Base-by-base conservation (phyloP, 306 rosid species). In the Trifolium repens region DNA sequence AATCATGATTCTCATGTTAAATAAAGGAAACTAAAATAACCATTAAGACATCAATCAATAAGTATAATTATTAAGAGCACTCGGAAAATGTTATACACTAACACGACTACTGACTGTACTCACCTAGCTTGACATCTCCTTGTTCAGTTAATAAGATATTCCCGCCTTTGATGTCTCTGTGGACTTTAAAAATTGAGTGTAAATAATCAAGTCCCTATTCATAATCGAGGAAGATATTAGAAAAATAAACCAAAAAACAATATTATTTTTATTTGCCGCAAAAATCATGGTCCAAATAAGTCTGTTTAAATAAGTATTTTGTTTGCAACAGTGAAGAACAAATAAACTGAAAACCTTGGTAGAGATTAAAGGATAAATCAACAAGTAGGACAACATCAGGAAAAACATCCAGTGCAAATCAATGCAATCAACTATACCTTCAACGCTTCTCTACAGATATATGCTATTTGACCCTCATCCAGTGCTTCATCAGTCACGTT, bases 111-210 rank as follows among this genome's bases (percentile, higher is more conserved):
- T 19, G 62, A 80, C 80, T n/a, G 61, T 32, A 82, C 96, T 88
- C 83, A 93, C 99, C 99, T 80, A 94, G 84, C 82, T 94, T 94
- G 91, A 94, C 99, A 79, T 94, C 96, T 74, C 99, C 99, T 83
- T 94, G 97, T 76, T 94, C 99, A 73, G 97, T 94, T 85, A 94
- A 79, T 79, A 94, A 87, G 78, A 94, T 94, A 85, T 94, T 94
- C 71, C 99, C 99, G 58, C 99, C 99, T 84, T 94, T 94, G 60
- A 94, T 94, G 85, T 94, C 99, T 87, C 99, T 85, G 62, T 92
- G 99, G 78, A 94, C 99, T 87, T 94, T 94, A 86, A 87, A 92
- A 84, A 94, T 94, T n/a, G 97, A 87, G 85, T 94, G 99, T 81
- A 94, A 84, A 83, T 94, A 94, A 8, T 90, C 93, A 77, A 94